These are phyloP conservation scores for Phytophthora pini DNA, from an alignment of 352 stramenopile genomes.

Conservation along the genomic window DNA sequence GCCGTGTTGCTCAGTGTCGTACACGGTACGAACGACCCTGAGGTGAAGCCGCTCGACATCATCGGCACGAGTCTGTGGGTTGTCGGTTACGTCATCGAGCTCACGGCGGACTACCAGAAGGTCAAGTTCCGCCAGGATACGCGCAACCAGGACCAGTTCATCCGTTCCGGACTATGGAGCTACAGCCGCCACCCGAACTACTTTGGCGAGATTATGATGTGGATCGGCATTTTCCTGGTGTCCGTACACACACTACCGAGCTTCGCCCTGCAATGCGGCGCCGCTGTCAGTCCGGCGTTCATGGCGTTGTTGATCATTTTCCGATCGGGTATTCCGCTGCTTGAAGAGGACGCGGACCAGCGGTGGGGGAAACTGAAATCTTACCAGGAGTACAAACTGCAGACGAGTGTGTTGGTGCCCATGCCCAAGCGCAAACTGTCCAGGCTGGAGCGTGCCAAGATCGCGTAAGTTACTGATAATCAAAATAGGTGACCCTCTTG, in stretches of 20 bases:
- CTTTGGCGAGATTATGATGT: slow-evolving; percentile 93
- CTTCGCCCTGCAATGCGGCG: slow-evolving; percentile 41
- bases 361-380: slow-evolving; percentile 63
- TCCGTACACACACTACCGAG: slow-evolving; percentile 52
- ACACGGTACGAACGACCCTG: slow-evolving; percentile 35
- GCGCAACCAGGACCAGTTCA: slow-evolving; percentile 82
- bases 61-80: slow-evolving; percentile 56
- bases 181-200: slow-evolving; percentile 95
- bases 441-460: slow-evolving; percentile 3
- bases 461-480: slow-evolving; percentile 7
- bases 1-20: slow-evolving; percentile 64
- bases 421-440: slow-evolving; percentile 31
- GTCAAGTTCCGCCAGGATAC: slow-evolving; percentile 68
- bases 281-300: slow-evolving; percentile 69
- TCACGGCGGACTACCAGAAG: slow-evolving; percentile 85
- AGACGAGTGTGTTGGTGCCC: slow-evolving; percentile 68
- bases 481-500: background rate
- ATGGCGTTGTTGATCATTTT: slow-evolving; percentile 74
- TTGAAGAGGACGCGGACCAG: slow-evolving; percentile 78
- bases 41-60: slow-evolving; percentile 52
- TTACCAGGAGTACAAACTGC: slow-evolving; percentile 84
- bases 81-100: slow-evolving; percentile 75
- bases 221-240: slow-evolving; percentile 72
- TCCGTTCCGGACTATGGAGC: slow-evolving; percentile 82
- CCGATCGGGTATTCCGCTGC: slow-evolving; percentile 76